Conservation (phyloP, 768 basidiomycete genomes). For the Boletus insuetus region DNA sequence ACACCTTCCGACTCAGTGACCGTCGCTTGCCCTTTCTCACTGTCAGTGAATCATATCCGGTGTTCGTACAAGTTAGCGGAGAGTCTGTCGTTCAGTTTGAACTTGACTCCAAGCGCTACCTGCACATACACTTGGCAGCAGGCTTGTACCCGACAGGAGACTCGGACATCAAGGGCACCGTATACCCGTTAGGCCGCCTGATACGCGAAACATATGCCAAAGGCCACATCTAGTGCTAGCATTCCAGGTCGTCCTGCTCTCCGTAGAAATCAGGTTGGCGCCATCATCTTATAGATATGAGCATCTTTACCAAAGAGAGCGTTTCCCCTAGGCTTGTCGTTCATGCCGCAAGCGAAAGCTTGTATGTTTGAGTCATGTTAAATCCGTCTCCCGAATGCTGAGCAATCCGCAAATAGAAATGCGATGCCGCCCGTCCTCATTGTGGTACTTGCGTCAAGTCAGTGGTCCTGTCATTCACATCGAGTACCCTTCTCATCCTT, state of each 20-base stretch:
- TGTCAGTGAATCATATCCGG: not conserved
- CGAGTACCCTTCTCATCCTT: constrained; percentile 8
- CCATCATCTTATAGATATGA: not conserved
- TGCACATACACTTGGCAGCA: too few relatives aligned
- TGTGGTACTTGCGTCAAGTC: constrained; percentile 84
- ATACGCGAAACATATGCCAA: constrained; percentile 55
- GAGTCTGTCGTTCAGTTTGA: not conserved
- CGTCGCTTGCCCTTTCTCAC: not conserved
- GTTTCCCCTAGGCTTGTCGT: constrained; percentile 58
- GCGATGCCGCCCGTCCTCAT: constrained; percentile 82
- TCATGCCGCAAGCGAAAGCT: constrained; percentile 84
- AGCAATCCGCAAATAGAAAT: constrained; percentile 56
- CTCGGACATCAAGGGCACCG: not conserved
- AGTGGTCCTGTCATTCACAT: constrained; percentile 37
- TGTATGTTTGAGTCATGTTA: constrained; percentile 41
- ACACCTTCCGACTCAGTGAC: not conserved
- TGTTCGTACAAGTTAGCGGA: not conserved
- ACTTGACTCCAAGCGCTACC: not conserved
- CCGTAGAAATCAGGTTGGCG: constrained; percentile 70
- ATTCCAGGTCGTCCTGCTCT: constrained; percentile 57
- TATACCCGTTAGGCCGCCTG: not conserved
- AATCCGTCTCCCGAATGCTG: not conserved
- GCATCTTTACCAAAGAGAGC: constrained; percentile 8
- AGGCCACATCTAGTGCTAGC: constrained; percentile 40
- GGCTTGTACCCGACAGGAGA: not conserved